Evolutionary conservation across 78 protist species (phyloP).

Genomic region (Pirum gemmata): DNA sequence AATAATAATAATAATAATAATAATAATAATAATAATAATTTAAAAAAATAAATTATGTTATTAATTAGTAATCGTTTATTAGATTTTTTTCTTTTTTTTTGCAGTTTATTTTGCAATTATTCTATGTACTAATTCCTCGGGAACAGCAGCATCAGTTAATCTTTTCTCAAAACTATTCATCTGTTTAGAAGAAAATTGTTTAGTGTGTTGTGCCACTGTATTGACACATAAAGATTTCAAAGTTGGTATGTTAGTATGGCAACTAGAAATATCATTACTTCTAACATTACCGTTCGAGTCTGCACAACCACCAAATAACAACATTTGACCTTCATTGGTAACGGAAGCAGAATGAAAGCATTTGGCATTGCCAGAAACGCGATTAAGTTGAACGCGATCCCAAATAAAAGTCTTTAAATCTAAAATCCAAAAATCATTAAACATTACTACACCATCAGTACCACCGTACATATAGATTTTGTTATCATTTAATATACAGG

Average conservation of each 20-base stretch:
- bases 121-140: too few species aligned
- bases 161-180: too few species aligned
- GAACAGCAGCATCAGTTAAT: too few species aligned
- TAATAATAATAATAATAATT: too few species aligned
- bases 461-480: constrained; percentile 40
- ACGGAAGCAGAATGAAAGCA: constrained; percentile 37
- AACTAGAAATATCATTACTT: constrained; percentile 20
- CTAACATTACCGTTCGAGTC: constrained; percentile 45
- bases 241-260: neutral
- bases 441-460: constrained; percentile 38
- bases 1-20: too few species aligned
- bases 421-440: constrained; percentile 32
- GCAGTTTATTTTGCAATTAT: neutral
- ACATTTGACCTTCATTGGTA: constrained; percentile 32
- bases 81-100: too few species aligned
- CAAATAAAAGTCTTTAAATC: neutral
- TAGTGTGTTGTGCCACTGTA: neutral
- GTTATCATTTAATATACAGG: constrained; percentile 1
- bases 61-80: too few species aligned
- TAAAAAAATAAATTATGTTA: too few species aligned
- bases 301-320: constrained; percentile 43
- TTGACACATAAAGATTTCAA: neutral
- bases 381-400: neutral
- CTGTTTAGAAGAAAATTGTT: too few species aligned
- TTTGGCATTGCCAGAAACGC: neutral